Base-by-base conservation (phyloP, 371 early-diverging fungal species). In the Rhizopus sp. region DNA sequence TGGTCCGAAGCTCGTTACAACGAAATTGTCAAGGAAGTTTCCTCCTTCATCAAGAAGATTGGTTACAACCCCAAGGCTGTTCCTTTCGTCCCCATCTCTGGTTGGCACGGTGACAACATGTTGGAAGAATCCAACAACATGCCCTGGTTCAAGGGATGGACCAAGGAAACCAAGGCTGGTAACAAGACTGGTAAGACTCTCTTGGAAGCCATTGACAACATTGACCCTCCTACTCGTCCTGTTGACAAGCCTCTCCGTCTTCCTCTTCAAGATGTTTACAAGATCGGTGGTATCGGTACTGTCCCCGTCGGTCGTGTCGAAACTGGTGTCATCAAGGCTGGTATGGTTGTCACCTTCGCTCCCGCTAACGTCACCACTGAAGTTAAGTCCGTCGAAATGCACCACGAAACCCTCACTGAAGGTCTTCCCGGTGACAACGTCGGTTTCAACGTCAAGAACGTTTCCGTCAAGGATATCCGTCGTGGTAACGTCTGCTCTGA, bases 351-450 rank as follows among this genome's bases (percentile, higher is more conserved):
- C 63, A 87, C 84, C 77, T 93, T 94, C 75, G 93, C 94, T 64
- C 94, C 96, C 60, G 75, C 87, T 69, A 75, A 75, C 69, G 87
- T 94, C 69, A 80, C 92, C 78, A 92, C 94, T 85, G 94, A 94
- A 84, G 97, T 95, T 82, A 93, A 93, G 88, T 94, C 95, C 82
- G 94, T 97, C 63, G 96, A 95, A 86, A 97, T 95, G 97, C 97
- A 95, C 82, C 94, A 96, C 93, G 93, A 96, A 82, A 81, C 84
- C 66, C 86, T 95, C 69, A 74, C 72, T 63, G 87, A 95, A 84
- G 97, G 94, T 86, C 75, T 88, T 50, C 93, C 97, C 77, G 97
- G 97, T 70, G 97, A 97, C 91, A 94, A 94, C 88, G 95, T 95
- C 69, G 94, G 94, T 72, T 93, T 95, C 91, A 93, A 93, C 91